A percentile compares a stretch with the other conserved stretches of the same genome.
Conservation (phyloP, 495 filamentous ascomycete genomes). For the Penicillium cinerascens region DNA sequence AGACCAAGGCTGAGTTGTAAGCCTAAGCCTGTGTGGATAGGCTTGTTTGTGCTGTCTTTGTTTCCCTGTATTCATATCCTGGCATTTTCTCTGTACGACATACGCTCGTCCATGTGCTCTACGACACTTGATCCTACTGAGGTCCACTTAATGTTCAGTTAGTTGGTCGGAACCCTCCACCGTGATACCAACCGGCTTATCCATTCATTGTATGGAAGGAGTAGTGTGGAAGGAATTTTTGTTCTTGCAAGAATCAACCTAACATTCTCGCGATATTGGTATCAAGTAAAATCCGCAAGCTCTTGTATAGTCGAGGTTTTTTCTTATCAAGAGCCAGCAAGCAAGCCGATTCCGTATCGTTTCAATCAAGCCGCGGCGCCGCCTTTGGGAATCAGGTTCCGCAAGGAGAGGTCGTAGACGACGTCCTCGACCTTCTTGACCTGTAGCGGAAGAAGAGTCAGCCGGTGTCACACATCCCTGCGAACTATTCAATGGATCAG, state of each 20-base stretch:
- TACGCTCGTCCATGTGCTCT: slow-evolving; percentile 1
- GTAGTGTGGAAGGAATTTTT: background rate
- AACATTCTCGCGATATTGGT: background rate
- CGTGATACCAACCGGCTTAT: background rate
- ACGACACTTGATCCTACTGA: background rate
- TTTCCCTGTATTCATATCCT: background rate
- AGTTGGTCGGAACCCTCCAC: background rate
- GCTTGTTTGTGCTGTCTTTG: slow-evolving; percentile 13
- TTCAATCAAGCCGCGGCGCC: slow-evolving; percentile 12
- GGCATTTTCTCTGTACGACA: slow-evolving; percentile 4
- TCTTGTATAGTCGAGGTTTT: background rate
- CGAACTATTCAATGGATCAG: background rate
- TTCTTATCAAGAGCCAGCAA: background rate
- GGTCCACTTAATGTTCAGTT: background rate
- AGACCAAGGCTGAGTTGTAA: slow-evolving; percentile 16
- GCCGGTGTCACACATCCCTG: background rate
- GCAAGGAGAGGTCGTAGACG: slow-evolving; percentile 86
- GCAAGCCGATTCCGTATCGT: background rate
- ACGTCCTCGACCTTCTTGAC: slow-evolving; percentile 97
- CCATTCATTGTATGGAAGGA: background rate
- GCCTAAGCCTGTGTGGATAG: slow-evolving; percentile 4
- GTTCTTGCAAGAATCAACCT: background rate
- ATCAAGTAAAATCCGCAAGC: background rate
- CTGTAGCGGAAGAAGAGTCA: slow-evolving; percentile 30
- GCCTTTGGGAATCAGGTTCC: slow-evolving; percentile 68